phyloP scores from a whole-genome alignment of 2,329 filamentous ascomycete genomes.

The Sporothrix luriei region DNA sequence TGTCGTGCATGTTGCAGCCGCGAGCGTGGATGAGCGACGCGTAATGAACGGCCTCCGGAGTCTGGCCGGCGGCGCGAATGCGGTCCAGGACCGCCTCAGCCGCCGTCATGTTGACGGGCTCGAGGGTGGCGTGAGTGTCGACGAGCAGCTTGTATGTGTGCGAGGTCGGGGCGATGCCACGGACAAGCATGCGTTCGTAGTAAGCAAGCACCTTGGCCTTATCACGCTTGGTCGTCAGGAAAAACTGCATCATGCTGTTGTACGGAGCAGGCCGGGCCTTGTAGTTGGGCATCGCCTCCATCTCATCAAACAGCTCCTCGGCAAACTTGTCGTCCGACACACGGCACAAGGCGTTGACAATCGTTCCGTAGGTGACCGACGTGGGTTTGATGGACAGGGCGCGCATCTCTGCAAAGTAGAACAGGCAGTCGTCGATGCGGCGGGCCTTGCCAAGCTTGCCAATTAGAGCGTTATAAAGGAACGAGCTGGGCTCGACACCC shows the following conservation, averaged over 20 bases:
- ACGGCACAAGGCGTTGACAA: slow-evolving; percentile 95
- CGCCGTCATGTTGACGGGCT: slow-evolving; percentile 84
- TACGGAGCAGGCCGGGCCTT: slow-evolving; percentile 96
- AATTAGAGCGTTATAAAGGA: slow-evolving; percentile 97
- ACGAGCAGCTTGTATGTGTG: slow-evolving; percentile 98
- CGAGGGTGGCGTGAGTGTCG: slow-evolving; percentile 90
- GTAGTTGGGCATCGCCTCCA: slow-evolving; percentile 99
- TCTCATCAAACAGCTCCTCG: slow-evolving; percentile 97
- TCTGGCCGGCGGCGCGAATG: slow-evolving; percentile 73
- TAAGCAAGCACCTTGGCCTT: slow-evolving; percentile 91
- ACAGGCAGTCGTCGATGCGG: slow-evolving; percentile 95
- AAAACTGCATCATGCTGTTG: slow-evolving; percentile 99
- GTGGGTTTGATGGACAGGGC: slow-evolving; percentile 89
- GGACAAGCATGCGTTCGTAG: slow-evolving; percentile 89
- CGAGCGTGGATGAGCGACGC: slow-evolving; percentile 94
- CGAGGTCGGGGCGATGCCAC: slow-evolving; percentile 84
- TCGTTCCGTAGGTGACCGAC: slow-evolving; percentile 95
- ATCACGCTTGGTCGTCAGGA: slow-evolving; percentile 95
- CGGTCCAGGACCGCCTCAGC: slow-evolving; percentile 80
- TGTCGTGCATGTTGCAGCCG: slow-evolving; percentile 90
- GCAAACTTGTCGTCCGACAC: slow-evolving; percentile 98
- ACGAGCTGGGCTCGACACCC: slow-evolving; percentile 92
- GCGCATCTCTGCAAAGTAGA: slow-evolving; percentile 98
- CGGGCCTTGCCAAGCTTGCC: slow-evolving; percentile 97
- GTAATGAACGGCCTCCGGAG: slow-evolving; percentile 91